Conservation (phyloP, 257 asterid genomes). For the Solanum peruvianum region DNA sequence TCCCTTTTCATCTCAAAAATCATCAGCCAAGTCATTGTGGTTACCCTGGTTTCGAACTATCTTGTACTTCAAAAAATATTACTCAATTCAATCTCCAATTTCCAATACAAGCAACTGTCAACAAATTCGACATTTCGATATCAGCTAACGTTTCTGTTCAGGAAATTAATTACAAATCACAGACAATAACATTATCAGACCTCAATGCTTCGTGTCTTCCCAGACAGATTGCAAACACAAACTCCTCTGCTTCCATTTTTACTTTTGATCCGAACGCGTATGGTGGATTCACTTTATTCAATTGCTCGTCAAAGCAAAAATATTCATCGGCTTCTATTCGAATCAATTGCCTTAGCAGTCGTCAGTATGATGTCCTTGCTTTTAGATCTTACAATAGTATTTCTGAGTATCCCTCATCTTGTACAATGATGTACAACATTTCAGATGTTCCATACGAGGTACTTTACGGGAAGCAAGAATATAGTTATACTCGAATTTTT, state of each 20-base stretch:
- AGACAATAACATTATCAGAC: slow-evolving; percentile 7
- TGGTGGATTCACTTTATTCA: not conserved
- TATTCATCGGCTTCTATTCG: not conserved
- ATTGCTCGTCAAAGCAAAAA: not conserved
- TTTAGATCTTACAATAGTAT: slow-evolving; percentile 10
- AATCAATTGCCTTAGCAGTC: slow-evolving; percentile 30
- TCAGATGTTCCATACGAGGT: slow-evolving; percentile 22
- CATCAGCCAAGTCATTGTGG: slow-evolving; percentile 8
- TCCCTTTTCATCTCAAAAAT: slow-evolving; percentile 39
- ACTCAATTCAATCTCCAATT: slow-evolving; percentile 11
- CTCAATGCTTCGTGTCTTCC: slow-evolving; percentile 20
- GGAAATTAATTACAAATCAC: slow-evolving; percentile 15
- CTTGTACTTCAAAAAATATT: slow-evolving; percentile 4
- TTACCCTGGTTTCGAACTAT: slow-evolving; percentile 15
- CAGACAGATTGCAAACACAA: not conserved
- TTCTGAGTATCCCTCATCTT: slow-evolving; percentile 22
- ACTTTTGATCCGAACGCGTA: not conserved
- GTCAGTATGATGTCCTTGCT: slow-evolving; percentile 21
- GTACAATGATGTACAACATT: slow-evolving; percentile 47
- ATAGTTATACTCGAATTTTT: not conserved
- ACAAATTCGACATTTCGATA: not conserved
- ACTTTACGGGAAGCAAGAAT: slow-evolving; percentile 7
- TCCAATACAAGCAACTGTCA: slow-evolving; percentile 9
- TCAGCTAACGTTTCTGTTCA: slow-evolving; percentile 3
- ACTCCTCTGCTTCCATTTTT: not conserved